Evolutionary conservation across 2,329 filamentous ascomycete genomes (phyloP), one percentile per base, ranked within the genome.

Genomic region (Sodiomyces alkalinus): DNA sequence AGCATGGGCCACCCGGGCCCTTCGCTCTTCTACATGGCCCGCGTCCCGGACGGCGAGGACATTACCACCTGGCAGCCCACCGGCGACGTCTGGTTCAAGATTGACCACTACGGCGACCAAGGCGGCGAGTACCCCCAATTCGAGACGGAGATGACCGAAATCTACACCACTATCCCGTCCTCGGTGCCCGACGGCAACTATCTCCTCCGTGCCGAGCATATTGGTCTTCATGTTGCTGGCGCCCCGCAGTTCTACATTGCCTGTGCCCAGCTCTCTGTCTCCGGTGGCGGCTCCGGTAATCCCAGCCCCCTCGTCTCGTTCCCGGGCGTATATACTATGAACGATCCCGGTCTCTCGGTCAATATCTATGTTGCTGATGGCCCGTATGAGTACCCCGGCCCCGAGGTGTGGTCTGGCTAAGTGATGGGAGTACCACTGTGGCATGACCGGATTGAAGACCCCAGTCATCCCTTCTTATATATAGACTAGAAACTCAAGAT

Each of bases 1-100:
- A 37, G 41, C 33, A 46, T 60, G 30, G 46, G 46, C 30, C 53
- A 56, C 38, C 53, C 52, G 4, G 47, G 47, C 6, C 47, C 47
- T 10, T 41, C 46, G 7, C 41, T 45, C 37, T 47, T 48, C 39
- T 49, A 50, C 41, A 49, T 49, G 45, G 47, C 46, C 7, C 31
- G 34, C 4, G 46, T 44, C 7, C 45, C 45, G 13, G 46, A 47
- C 7, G 31, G 30, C 29, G 38, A 39, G 16, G 38, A 49, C 30
- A 36, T 49, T 39, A 45, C 43, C 36, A 41, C 40, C 11, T 49
- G 46, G 46, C 47, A 49, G 3, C 35, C 44, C 3, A 36, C 42
- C 4, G 48, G 48, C 12, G 43, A 45, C 30, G 47, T 49, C 10
- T 49, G 48, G 48, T 49, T 49, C 39, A 51, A 51, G 27, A 29